A percentile compares a stretch with the other conserved stretches of the same genome.
phyloP scores from a whole-genome alignment of 148 eudicot species.

The Dysphania ambrosioides region DNA sequence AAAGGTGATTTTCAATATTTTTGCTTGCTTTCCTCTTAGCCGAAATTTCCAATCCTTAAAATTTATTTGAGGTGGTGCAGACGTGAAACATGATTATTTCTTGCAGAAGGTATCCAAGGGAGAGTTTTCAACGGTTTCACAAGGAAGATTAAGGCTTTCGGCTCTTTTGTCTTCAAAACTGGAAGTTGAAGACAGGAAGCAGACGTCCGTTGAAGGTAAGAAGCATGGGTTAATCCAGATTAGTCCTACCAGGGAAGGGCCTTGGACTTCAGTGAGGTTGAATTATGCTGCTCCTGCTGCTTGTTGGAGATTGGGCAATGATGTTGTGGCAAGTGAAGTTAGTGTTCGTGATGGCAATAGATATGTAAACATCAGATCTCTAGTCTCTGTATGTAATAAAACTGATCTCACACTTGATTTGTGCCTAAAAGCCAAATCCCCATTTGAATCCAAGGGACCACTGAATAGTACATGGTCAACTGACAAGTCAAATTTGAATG shows the following conservation, averaged over 20 bases:
- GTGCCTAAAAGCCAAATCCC: slow-evolving; percentile 53
- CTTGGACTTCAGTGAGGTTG: slow-evolving; percentile 86
- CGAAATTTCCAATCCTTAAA: not conserved
- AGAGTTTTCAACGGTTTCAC: slow-evolving; percentile 22
- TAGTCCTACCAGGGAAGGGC: slow-evolving; percentile 82
- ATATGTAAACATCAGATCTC: slow-evolving; percentile 85
- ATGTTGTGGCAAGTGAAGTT: slow-evolving; percentile 95
- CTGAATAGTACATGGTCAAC: slow-evolving; percentile 27
- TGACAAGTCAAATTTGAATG: slow-evolving; percentile 33
- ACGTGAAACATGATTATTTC: slow-evolving; percentile 20
- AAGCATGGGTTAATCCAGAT: slow-evolving; percentile 74
- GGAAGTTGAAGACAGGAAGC: slow-evolving; percentile 41
- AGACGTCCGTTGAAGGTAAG: slow-evolving; percentile 37
- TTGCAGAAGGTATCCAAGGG: slow-evolving; percentile 37
- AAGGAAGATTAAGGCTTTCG: slow-evolving; percentile 68
- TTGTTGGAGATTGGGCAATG: slow-evolving; percentile 86
- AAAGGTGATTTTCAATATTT: slow-evolving; percentile 33
- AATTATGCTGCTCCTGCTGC: slow-evolving; percentile 95
- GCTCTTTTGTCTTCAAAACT: slow-evolving; percentile 53
- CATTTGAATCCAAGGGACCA: slow-evolving; percentile 31
- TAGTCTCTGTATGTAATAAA: slow-evolving; percentile 74
- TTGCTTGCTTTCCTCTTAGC: not conserved
- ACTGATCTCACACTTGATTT: slow-evolving; percentile 76
- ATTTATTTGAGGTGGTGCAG: not conserved
- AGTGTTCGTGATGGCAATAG: slow-evolving; percentile 69